phyloP scores from a whole-genome alignment of 371 early-diverging fungal species.

The Mucor racemosus region DNA sequence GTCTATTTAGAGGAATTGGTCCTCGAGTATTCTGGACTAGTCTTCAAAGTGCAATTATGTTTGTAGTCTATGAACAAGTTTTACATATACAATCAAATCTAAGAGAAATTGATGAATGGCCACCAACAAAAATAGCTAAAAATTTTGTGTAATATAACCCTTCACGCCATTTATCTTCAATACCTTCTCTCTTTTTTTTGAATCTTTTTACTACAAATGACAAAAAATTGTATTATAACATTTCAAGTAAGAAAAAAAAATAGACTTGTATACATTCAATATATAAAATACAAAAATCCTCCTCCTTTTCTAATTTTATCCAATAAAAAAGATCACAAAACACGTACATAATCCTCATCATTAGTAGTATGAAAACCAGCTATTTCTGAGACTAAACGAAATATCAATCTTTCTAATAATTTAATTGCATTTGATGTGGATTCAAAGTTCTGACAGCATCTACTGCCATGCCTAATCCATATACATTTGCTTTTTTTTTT shows the following conservation, averaged over 20 bases:
- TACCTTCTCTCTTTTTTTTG: neutral
- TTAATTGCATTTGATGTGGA: too few species aligned
- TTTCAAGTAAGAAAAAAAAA: neutral
- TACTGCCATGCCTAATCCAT: too few species aligned
- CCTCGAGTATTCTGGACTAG: conserved; percentile 73
- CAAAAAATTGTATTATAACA: conserved; percentile 3
- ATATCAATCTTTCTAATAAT: too few species aligned
- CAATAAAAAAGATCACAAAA: too few species aligned
- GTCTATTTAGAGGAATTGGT: conserved; percentile 69
- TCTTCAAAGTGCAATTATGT: conserved; percentile 71
- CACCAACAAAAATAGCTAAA: conserved; percentile 30
- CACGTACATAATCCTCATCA: too few species aligned
- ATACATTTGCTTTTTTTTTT: too few species aligned
- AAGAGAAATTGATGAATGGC: conserved; percentile 46
- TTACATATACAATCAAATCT: conserved; percentile 50
- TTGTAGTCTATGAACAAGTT: conserved; percentile 71
- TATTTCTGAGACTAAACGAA: too few species aligned
- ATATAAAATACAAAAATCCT: neutral
- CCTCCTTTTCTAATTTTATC: too few species aligned
- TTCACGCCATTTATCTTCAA: neutral
- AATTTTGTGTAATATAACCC: conserved; percentile 5
- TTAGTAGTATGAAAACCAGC: too few species aligned
- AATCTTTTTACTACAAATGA: neutral
- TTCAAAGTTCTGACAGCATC: too few species aligned
- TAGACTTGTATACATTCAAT: conserved; percentile 3